Conservation (phyloP, 139 green algal species). For the Eudorina sp. region DNA sequence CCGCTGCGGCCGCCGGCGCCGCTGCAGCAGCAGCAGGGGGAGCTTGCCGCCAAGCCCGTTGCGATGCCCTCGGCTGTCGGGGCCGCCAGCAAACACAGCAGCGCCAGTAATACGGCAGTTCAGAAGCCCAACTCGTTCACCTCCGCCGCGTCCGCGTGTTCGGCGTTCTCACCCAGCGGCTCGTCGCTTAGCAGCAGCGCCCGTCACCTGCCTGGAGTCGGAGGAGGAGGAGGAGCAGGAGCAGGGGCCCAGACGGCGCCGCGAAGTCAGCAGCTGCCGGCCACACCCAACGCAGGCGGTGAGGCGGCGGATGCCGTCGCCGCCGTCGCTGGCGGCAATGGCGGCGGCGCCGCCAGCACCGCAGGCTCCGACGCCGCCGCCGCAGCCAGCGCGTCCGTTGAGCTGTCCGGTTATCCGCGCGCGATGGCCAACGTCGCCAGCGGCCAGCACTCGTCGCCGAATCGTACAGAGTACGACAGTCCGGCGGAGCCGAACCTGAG, state of each 20-base stretch:
- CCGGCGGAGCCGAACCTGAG: background rate
- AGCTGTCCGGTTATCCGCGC: background rate
- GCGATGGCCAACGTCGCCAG: background rate
- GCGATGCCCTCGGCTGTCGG: background rate
- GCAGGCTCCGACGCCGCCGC: background rate
- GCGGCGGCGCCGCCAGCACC: background rate
- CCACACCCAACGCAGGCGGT: background rate
- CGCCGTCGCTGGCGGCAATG: background rate
- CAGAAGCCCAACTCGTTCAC: background rate
- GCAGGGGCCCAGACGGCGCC: background rate
- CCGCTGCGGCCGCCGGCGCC: background rate
- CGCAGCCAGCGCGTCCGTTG: background rate
- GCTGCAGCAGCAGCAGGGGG: background rate
- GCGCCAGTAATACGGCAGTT: background rate
- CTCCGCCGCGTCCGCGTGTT: slow-evolving; percentile 3
- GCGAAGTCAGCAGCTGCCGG: background rate
- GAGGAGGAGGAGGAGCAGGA: too few relatives aligned
- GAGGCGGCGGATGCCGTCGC: background rate
- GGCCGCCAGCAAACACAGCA: background rate
- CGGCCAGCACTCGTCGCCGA: background rate
- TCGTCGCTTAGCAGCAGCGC: slow-evolving; percentile 15
- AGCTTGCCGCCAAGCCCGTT: background rate
- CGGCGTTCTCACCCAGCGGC: background rate
- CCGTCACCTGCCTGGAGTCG: background rate
- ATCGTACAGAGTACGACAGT: background rate